phyloP scores from a whole-genome alignment of 495 filamentous ascomycete genomes.

The Pyrenula aspistea region DNA sequence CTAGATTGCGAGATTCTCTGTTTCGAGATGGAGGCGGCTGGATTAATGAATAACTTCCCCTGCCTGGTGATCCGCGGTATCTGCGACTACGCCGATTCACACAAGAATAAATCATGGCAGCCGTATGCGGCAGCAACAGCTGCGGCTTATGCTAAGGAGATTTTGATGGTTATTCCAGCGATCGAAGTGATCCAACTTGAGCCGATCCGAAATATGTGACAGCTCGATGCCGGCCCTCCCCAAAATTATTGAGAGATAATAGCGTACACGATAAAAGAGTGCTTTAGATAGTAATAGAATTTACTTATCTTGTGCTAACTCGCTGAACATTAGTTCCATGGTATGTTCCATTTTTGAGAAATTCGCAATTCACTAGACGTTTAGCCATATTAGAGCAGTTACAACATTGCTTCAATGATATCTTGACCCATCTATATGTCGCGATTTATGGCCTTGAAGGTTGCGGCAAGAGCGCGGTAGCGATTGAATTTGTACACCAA shows the following conservation, averaged over 20 bases:
- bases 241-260: background rate
- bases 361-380: too few species aligned
- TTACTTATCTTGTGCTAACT: background rate
- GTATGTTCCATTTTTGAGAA: too few species aligned
- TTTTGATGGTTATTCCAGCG: slow-evolving; percentile 9
- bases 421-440: too few species aligned
- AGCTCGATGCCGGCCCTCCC: background rate
- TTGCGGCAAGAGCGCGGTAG: too few species aligned
- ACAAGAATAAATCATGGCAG: slow-evolving; percentile 27
- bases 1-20: slow-evolving; percentile 13
- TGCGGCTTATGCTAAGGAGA: slow-evolving; percentile 22
- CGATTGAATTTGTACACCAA: too few species aligned
- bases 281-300: background rate
- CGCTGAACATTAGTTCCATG: too few species aligned
- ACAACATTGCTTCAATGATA: too few species aligned
- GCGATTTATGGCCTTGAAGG: too few species aligned
- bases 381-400: too few species aligned
- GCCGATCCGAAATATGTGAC: background rate
- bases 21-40: too few species aligned
- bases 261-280: background rate
- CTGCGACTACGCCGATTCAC: slow-evolving; percentile 24
- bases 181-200: slow-evolving; percentile 1
- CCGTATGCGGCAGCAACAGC: slow-evolving; percentile 24
- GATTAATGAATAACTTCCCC: slow-evolving; percentile 14
- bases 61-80: slow-evolving; percentile 24